Conservation (phyloP, 495 filamentous ascomycete genomes). For the Evernia prunastri region DNA sequence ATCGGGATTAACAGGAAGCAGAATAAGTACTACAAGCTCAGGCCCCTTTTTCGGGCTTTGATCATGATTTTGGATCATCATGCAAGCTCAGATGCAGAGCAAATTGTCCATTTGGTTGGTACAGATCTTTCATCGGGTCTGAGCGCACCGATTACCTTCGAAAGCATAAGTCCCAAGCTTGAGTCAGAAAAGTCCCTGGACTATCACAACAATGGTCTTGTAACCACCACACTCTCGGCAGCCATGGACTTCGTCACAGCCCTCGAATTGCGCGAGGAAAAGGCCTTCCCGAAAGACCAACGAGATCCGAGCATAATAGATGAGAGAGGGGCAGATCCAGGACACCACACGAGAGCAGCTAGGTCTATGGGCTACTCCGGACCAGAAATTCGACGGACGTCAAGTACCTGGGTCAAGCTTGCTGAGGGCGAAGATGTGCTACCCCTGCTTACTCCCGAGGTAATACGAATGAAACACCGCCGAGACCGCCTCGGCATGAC, state of each 20-base stretch:
- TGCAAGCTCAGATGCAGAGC: conserved; percentile 8
- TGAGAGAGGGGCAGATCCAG: conserved; percentile 6
- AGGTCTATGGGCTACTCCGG: conserved; percentile 5
- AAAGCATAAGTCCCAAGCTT: conserved; percentile 13
- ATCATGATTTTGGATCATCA: conserved; percentile 14
- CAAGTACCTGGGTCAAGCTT: conserved; percentile 3
- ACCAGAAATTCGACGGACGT: conserved; percentile 3
- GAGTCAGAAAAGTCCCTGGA: conserved; percentile 1
- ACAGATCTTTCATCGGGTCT: conserved; percentile 10
- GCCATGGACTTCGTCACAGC: conserved; percentile 6
- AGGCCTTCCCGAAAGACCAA: conserved; percentile 3
- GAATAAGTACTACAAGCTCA: conserved; percentile 11
- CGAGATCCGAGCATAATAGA: conserved; percentile 9
- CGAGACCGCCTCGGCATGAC: not conserved
- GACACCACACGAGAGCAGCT: conserved; percentile 4
- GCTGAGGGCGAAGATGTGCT: conserved; percentile 5
- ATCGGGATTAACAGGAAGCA: conserved; percentile 10
- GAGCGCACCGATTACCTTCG: conserved; percentile 12
- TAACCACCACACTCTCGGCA: conserved; percentile 12
- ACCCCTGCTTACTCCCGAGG: conserved; percentile 10
- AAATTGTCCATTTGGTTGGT: conserved; percentile 9
- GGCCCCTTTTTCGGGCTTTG: conserved; percentile 8
- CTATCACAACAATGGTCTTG: not conserved
- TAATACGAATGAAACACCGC: not conserved
- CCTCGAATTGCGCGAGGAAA: conserved; percentile 7